These are phyloP conservation scores for Chrysoporthe austroafricana DNA, from an alignment of 2,329 filamentous ascomycete genomes.

Conservation along the genomic window DNA sequence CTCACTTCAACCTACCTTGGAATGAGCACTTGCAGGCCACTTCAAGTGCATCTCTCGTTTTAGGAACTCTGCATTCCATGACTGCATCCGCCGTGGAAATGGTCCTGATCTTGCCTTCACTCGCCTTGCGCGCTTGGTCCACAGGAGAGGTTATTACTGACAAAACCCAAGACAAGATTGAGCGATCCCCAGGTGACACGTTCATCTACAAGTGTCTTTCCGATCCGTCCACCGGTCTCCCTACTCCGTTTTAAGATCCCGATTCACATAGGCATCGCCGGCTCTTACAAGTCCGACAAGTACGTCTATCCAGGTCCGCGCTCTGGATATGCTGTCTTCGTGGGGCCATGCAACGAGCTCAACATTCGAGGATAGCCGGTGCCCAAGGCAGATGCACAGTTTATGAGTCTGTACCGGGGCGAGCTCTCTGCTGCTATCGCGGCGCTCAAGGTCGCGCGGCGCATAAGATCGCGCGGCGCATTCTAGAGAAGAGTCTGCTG, in stretches of 20 bases:
- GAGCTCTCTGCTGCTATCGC: not conserved
- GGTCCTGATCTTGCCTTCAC: too few species aligned
- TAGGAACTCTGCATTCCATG: too few species aligned
- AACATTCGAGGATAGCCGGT: slow-evolving; percentile 3
- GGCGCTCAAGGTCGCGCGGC: not conserved
- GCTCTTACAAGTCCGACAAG: slow-evolving; percentile 15
- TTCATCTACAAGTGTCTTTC: not conserved
- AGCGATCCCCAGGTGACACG: too few species aligned
- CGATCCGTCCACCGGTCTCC: too few species aligned
- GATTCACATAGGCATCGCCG: slow-evolving; percentile 8
- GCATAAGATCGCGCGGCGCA: not conserved
- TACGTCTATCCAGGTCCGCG: slow-evolving; percentile 18
- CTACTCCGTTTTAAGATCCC: too few species aligned
- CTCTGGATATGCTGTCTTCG: slow-evolving; percentile 13
- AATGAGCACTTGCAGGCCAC: too few species aligned
- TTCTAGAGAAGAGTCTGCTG: not conserved
- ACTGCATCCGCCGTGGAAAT: too few species aligned
- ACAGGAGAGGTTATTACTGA: too few species aligned
- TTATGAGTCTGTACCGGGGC: slow-evolving; percentile 1
- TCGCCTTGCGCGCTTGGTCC: too few species aligned
- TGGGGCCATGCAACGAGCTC: slow-evolving; percentile 8
- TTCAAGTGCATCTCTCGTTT: too few species aligned
- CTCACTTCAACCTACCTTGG: too few species aligned
- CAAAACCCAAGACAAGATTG: too few species aligned
- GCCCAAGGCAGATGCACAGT: not conserved